Base-by-base conservation (phyloP, 805 yeast genomes). In the Cyberlindnera veronae region DNA sequence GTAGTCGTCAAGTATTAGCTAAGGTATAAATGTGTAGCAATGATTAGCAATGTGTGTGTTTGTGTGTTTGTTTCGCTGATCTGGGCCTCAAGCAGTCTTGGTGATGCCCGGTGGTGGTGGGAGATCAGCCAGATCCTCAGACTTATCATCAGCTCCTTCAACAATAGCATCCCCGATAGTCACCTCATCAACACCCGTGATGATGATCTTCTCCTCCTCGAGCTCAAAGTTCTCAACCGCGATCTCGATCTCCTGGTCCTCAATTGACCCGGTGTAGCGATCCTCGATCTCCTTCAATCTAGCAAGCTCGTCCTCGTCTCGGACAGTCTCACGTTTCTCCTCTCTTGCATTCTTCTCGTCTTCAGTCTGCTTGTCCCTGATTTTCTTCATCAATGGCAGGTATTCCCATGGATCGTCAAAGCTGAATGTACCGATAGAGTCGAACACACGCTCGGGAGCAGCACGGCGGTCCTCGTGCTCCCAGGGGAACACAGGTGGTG, bases 401-500 rank as follows among this genome's bases (percentile, higher is more conserved):
- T 38, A 41, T 19, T 41, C 51, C 58, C 58, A 54, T 4, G 48
- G 38, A 12, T 44, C 43, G 24, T 42, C 41, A 28, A 41, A 46
- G 10, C 19, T 20, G 34, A 27, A 34, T 5, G 45, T 16, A 5
- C 38, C 38, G 13, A 30, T 32, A 33, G 34, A 35, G 14, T 49
- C 48, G 36, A 60, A 60, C 1, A 49, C 51, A 27, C 64, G 46
- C 26, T 54, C 53, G 1, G 55, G 44, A 7, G 13, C 27, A 10
- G 45, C 19, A 10, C 40, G 31, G 16, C 44, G 47, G 12, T 38
- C 22, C 30, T 53, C 54, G 20, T 27, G 26, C 38, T 60, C 64
- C 63, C 63, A 60, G 19, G 63, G 63, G 50, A 60, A 60, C 10
- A 60, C 42, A 12, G 63, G 48, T 7, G 55, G 53, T 4, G 55